These are phyloP conservation scores for Leishmania aethiopica DNA, from an alignment of 208 protist species.

Conservation along the genomic window DNA sequence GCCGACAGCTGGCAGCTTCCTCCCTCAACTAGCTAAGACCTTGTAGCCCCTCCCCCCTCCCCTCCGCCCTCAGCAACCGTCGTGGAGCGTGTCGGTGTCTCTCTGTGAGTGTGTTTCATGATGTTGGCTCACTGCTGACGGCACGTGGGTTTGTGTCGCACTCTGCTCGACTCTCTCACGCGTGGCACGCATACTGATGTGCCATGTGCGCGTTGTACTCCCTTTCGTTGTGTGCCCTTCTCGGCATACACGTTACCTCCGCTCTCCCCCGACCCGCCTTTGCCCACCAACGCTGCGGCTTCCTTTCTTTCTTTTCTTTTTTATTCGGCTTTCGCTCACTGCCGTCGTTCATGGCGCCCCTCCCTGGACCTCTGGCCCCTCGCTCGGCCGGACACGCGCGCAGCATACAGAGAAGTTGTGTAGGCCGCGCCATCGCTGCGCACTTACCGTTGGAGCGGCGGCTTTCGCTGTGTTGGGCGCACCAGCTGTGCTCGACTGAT, in stretches of 20 bases:
- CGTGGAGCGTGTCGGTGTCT: not conserved
- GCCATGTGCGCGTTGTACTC: not conserved
- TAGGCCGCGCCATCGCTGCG: not conserved
- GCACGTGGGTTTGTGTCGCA: not conserved
- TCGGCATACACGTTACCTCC: not conserved
- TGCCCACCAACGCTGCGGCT: not conserved
- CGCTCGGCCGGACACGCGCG: not conserved
- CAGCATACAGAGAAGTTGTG: not conserved
- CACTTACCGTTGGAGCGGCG: not conserved
- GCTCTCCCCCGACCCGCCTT: not conserved
- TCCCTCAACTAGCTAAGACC: conserved; percentile 27
- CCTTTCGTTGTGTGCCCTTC: not conserved
- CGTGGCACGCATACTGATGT: not conserved
- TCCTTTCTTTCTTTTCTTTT: too few relatives aligned
- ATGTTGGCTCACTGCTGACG: not conserved
- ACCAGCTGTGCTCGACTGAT: not conserved
- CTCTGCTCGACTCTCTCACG: not conserved
- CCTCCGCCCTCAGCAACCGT: not conserved
- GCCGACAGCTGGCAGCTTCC: conserved; percentile 2
- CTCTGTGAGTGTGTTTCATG: not conserved
- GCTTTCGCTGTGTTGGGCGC: not conserved
- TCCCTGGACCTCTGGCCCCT: not conserved
- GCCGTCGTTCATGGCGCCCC: not conserved
- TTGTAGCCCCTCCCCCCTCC: not conserved
- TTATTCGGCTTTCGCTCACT: not conserved